Percentiles rank a stretch among this genome's conserved stretches.
These are phyloP conservation scores for Cytospora leucostoma DNA, from an alignment of 2,329 filamentous ascomycete genomes.

Conservation along the genomic window DNA sequence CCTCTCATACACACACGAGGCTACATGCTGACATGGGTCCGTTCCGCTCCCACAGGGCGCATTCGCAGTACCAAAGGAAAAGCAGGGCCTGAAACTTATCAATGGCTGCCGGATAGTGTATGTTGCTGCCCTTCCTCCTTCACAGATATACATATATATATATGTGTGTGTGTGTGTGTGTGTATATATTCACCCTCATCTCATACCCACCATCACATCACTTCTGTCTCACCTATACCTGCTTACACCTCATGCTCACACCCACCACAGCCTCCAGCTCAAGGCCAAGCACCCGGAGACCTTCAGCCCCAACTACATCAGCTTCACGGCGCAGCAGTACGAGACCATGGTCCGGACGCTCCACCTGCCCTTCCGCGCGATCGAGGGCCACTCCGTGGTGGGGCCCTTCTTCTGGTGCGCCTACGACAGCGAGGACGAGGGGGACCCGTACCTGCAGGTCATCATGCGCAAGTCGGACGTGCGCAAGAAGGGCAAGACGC, in stretches of 20 bases:
- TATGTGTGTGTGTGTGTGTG: slow-evolving; percentile 5
- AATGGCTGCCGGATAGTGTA: slow-evolving; percentile 58
- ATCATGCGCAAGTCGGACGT: slow-evolving; percentile 68
- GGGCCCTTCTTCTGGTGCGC: slow-evolving; percentile 66
- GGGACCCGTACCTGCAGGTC: slow-evolving; percentile 60
- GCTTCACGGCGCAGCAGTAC: slow-evolving; percentile 52
- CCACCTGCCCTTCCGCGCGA: slow-evolving; percentile 56
- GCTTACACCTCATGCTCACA: background rate
- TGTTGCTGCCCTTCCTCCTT: slow-evolving; percentile 33
- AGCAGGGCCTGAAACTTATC: slow-evolving; percentile 46
- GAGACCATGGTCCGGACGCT: slow-evolving; percentile 57
- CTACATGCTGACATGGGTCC: slow-evolving; percentile 21
- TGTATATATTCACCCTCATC: background rate
- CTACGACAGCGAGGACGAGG: slow-evolving; percentile 54
- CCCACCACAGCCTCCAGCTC: slow-evolving; percentile 51
- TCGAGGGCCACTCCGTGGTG: slow-evolving; percentile 61
- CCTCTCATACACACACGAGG: background rate
- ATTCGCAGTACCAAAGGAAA: slow-evolving; percentile 50
- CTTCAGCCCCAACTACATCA: slow-evolving; percentile 57
- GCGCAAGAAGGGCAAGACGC: slow-evolving; percentile 63
- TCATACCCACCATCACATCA: background rate
- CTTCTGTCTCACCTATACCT: background rate
- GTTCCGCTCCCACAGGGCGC: slow-evolving; percentile 45
- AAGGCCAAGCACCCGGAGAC: slow-evolving; percentile 59
- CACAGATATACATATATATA: background rate